A percentile compares a stretch with the other conserved stretches of the same genome.
phyloP scores from a whole-genome alignment of 805 yeast genomes.

The Saturnispora galanensis region DNA sequence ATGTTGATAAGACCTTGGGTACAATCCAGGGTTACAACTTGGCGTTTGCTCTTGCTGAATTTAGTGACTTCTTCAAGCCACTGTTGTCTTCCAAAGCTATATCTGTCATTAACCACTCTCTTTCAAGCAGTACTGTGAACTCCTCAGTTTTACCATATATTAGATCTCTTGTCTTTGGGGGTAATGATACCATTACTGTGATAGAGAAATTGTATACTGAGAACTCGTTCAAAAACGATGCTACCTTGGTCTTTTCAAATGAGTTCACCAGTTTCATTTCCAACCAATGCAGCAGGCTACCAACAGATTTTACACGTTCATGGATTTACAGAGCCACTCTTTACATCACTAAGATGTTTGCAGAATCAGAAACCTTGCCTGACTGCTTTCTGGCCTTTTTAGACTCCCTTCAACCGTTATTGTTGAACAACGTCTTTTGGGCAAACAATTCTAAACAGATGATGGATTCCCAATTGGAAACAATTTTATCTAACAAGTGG shows the following conservation, averaged over 20 bases:
- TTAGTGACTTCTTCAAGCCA: not conserved
- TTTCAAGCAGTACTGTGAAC: constrained; percentile 4
- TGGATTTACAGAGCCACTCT: constrained; percentile 55
- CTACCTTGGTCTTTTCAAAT: constrained; percentile 22
- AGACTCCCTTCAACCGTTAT: constrained; percentile 26
- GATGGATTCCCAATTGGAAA: constrained; percentile 59
- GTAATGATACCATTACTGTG: not conserved
- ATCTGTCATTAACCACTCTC: constrained; percentile 5
- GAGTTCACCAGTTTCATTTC: constrained; percentile 15
- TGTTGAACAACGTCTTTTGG: constrained; percentile 27
- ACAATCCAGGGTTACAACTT: constrained; percentile 8
- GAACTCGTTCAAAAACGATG: constrained; percentile 26
- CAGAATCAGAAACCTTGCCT: constrained; percentile 34
- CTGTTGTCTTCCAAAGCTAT: constrained; percentile 5
- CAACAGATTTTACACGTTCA: constrained; percentile 20
- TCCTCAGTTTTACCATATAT: constrained; percentile 9
- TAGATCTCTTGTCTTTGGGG: not conserved
- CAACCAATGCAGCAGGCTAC: not conserved
- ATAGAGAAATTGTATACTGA: constrained; percentile 1
- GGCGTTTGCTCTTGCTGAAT: not conserved
- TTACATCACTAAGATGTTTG: constrained; percentile 53
- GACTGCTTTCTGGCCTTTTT: constrained; percentile 26
- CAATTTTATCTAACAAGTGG: constrained; percentile 42
- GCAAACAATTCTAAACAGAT: constrained; percentile 34
- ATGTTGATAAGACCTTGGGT: not conserved